Percentiles rank a stretch among this genome's conserved stretches.
Evolutionary conservation across 2,329 filamentous ascomycete genomes (phyloP).

Genomic region (Colletotrichum sublineola): DNA sequence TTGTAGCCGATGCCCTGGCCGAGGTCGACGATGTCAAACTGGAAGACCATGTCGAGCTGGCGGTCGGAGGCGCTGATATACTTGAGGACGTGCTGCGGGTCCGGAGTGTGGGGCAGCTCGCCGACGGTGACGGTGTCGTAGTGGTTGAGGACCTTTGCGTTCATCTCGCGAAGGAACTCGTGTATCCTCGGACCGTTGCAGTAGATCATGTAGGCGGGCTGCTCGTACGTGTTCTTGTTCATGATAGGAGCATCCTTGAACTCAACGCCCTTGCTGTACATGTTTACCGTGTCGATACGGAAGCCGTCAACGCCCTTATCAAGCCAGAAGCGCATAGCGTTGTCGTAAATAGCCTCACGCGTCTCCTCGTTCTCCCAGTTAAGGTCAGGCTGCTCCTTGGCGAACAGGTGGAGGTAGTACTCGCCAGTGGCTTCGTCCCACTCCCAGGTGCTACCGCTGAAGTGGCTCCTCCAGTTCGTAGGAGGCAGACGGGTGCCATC

Average conservation of each 20-base stretch:
- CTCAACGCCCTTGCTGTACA: constrained; percentile 74
- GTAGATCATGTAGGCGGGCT: constrained; percentile 69
- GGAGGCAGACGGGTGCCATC: constrained; percentile 76
- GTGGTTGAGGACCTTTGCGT: constrained; percentile 64
- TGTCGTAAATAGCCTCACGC: constrained; percentile 77
- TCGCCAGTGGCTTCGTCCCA: constrained; percentile 80
- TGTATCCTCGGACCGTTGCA: constrained; percentile 78
- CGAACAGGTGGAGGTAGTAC: constrained; percentile 84
- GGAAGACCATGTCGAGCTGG: constrained; percentile 79
- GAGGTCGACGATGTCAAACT: constrained; percentile 74
- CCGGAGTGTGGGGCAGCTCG: constrained; percentile 74
- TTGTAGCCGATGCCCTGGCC: constrained; percentile 65
- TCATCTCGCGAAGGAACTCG: constrained; percentile 77
- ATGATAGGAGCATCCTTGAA: constrained; percentile 71
- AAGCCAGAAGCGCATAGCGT: constrained; percentile 84
- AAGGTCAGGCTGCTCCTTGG: constrained; percentile 83
- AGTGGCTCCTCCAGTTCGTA: constrained; percentile 80
- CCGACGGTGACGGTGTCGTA: constrained; percentile 80
- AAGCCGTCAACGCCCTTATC: constrained; percentile 79
- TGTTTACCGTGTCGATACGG: constrained; percentile 81
- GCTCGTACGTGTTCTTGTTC: constrained; percentile 60
- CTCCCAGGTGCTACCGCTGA: constrained; percentile 73
- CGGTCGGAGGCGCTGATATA: constrained; percentile 71
- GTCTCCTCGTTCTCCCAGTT: constrained; percentile 84
- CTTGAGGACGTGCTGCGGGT: constrained; percentile 67